Evolutionary conservation across 2,329 filamentous ascomycete species (phyloP), one percentile per base, ranked within the genome.

Genomic region (Penicillium sp.): DNA sequence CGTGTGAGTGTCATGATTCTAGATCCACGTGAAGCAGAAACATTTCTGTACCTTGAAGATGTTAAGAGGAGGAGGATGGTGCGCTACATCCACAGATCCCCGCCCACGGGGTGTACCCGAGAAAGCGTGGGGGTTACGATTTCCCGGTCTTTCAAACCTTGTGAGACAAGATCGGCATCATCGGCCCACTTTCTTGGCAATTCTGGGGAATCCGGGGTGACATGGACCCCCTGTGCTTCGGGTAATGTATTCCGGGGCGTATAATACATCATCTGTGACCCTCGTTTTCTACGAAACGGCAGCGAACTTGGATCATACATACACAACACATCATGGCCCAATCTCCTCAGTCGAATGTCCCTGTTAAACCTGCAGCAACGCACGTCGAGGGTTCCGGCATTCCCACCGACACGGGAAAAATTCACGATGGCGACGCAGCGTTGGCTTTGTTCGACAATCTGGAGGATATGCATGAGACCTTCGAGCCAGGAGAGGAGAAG

Each of bases 391-490:
- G 50, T 5, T 9, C 48, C 5, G 48, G 35, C 2, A 19, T 50
- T 11, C 14, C 48, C 4, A 52, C 48, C 6, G 47, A 64, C 10
- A 59, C 65, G 9, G 61, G 63, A 14, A 63, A 65, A n/a, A 57
- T 65, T 5, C 63, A 63, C 41, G 70, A 77, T 61, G 76, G 74
- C 24, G 79, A 83, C 61, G 75, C 79, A 3, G 80, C 80, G 1
- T 70, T 79, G 61, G 73, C 73, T 1, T 68, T 83, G 5, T 82
- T 82, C 65, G 63, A 66, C 33, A 73, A 76, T 21, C 67, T 74
- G 2, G 72, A 78, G 26, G 78, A 80, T 22, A 66, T 79, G 3
- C 67, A 77, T 41, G 73, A 76, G 51, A 56, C 59, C 3, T 73
- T 78, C 52, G 75, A 79, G 46, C 71, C 73, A 0, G 71, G 64